Percentiles rank a stretch among this genome's conserved stretches.
phyloP scores from a whole-genome alignment of 2,329 filamentous ascomycete species.

The Exophiala oligosperma region DNA sequence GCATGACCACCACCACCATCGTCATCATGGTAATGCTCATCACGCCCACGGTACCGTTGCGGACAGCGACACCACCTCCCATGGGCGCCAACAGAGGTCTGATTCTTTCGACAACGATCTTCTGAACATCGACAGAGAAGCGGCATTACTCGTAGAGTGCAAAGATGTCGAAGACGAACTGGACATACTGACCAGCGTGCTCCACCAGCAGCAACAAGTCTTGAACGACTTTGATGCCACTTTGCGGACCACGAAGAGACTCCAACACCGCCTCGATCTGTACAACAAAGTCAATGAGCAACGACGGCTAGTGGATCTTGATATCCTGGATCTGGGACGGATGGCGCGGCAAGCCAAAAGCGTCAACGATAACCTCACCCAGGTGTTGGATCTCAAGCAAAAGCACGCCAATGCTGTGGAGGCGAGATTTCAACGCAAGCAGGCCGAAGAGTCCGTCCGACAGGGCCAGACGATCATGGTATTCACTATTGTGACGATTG shows the following conservation, averaged over 20 bases:
- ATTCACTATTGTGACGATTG: conserved; percentile 60
- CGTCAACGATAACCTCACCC: conserved; percentile 61
- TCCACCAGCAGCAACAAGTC: conserved; percentile 51
- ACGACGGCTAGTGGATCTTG: conserved; percentile 57
- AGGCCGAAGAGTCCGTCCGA: conserved; percentile 60
- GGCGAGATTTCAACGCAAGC: conserved; percentile 49
- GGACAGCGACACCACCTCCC: conserved; percentile 13
- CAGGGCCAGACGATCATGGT: conserved; percentile 60
- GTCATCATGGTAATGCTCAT: neutral
- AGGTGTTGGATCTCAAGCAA: conserved; percentile 67
- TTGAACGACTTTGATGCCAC: conserved; percentile 49
- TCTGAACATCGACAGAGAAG: conserved; percentile 58
- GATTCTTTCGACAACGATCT: conserved; percentile 55
- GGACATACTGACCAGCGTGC: conserved; percentile 59
- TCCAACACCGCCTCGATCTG: conserved; percentile 6
- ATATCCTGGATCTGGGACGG: conserved; percentile 60
- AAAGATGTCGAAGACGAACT: conserved; percentile 70
- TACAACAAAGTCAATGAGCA: conserved; percentile 44
- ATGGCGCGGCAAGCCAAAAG: conserved; percentile 64
- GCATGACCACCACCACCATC: conserved; percentile 33
- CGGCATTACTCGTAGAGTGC: conserved; percentile 60
- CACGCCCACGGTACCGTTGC: too few relatives aligned
- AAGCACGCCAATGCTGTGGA: conserved; percentile 69
- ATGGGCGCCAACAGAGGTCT: conserved; percentile 31
- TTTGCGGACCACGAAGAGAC: conserved; percentile 33